Percentiles rank a stretch among this genome's conserved stretches.
These are phyloP conservation scores for Colletotrichum melonis DNA, from an alignment of 2,329 filamentous ascomycete genomes.

Conservation along the genomic window DNA sequence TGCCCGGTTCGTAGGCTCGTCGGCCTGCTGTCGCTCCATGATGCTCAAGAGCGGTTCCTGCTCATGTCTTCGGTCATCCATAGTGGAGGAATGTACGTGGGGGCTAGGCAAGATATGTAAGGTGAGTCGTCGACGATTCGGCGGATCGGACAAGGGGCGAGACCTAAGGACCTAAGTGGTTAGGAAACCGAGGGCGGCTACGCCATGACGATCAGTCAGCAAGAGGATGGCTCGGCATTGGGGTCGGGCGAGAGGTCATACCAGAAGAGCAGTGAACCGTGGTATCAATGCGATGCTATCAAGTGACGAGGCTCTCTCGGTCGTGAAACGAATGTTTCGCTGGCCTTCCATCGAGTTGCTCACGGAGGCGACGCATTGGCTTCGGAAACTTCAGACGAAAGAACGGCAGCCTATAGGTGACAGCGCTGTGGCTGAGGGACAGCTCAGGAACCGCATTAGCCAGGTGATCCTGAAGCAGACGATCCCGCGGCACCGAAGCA, in stretches of 20 bases:
- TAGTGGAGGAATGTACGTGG: conserved; percentile 35
- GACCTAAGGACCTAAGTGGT: conserved; percentile 24
- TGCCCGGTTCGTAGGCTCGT: conserved; percentile 34
- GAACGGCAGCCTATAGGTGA: conserved; percentile 13
- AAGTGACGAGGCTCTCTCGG: conserved; percentile 24
- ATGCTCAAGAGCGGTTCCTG: conserved; percentile 53
- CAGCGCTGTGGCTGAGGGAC: conserved; percentile 12
- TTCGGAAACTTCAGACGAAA: conserved; percentile 27
- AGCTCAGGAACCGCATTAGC: conserved; percentile 26
- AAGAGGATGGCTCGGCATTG: conserved; percentile 30
- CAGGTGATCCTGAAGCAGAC: conserved; percentile 32
- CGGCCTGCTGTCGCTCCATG: conserved; percentile 45
- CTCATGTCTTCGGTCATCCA: conserved; percentile 48
- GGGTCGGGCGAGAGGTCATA: conserved; percentile 20
- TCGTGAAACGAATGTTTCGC: conserved; percentile 33
- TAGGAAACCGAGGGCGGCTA: conserved; percentile 29
- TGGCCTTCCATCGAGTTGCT: conserved; percentile 19
- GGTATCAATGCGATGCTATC: conserved; percentile 34
- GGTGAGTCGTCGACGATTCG: conserved; percentile 16
- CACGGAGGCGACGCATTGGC: conserved; percentile 25
- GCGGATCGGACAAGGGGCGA: conserved; percentile 21
- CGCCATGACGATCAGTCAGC: conserved; percentile 37
- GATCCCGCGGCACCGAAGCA: conserved; percentile 28
- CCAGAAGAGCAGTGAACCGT: conserved; percentile 9
- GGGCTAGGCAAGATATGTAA: conserved; percentile 30